Base-by-base conservation (phyloP, 345 rosid species). In the Eucalyptus albens region DNA sequence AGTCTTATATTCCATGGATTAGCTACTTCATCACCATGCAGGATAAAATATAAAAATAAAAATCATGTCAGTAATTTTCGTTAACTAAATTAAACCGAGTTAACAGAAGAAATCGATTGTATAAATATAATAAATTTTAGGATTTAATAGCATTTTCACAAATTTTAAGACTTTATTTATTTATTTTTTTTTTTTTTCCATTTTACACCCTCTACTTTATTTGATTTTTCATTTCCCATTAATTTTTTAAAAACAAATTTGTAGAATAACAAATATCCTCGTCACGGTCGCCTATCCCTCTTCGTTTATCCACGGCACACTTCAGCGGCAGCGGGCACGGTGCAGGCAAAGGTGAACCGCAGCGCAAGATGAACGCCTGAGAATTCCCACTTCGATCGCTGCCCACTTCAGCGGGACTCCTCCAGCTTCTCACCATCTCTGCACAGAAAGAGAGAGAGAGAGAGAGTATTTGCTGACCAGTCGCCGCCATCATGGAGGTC, bases 11-110 rank as follows among this genome's bases (percentile, higher is more conserved):
- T 56, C 2, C 62, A 56, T 24, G 13, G 1, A 2, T 10, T 24
- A 56, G 62, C 6, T 26, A 56, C 62, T 22, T 56, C 6, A 24
- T 26, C 2, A 0, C 1, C 1, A 0, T 10, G 1, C 0, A 4
- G 0, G 14, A 56, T 10, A 24, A 56, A 56, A 56, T 9, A 24
- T 10, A 56, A 24, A 22, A 9, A 24, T 10, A 24, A 56, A 56
- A 56, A 56, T 9, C 0, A 56, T 1, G 1, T 24, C 0, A 9
- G 3, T 10, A 56, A 22, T 56, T 56, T 56, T 0, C 1, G 0
- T 56, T 56, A 56, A 12, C 3, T 1, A 56, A 56, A 24, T 56
- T 56, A 0, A 56, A 56, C 0, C 0, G 0, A 56, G 21, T 56
- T 24, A 24, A 56, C 0, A 0, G 4, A 24, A 56, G 0, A 10